Percentiles rank a stretch among this genome's conserved stretches.
These are phyloP conservation scores for Syzygium malaccense DNA, from an alignment of 441 rosid genomes.

Conservation along the genomic window DNA sequence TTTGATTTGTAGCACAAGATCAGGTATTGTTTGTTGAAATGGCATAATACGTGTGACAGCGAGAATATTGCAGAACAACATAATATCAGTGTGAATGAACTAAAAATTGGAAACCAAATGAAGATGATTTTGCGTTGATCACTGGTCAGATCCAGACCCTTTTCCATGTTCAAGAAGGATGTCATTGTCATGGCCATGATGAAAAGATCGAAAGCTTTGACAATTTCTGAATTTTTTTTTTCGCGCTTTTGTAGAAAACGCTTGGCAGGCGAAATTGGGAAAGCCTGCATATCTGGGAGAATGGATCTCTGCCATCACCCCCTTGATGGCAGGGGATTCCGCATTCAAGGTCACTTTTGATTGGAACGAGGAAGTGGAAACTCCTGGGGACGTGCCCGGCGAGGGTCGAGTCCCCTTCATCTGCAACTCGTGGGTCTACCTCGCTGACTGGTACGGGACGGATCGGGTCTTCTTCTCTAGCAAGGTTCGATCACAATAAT, in stretches of 20 bases:
- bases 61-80: neutral
- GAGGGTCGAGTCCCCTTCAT: conserved; percentile 57
- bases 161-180: neutral
- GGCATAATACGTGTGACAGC: neutral
- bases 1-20: neutral
- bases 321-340: conserved; percentile 54
- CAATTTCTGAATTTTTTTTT: neutral
- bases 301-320: conserved; percentile 40
- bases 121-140: neutral
- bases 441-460: conserved; percentile 30
- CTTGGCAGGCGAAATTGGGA: conserved; percentile 46
- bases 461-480: conserved; percentile 73
- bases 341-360: conserved; percentile 52
- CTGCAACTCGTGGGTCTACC: conserved; percentile 86
- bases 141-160: neutral
- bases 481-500: conserved; percentile 28
- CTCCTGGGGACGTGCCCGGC: conserved; percentile 69
- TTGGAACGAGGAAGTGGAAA: conserved; percentile 43
- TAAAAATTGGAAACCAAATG: neutral
- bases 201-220: neutral
- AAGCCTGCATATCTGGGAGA: conserved; percentile 50
- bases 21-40: neutral
- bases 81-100: neutral
- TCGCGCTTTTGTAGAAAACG: conserved; percentile 28
- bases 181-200: neutral